Evolutionary conservation across 1,284 basidiomycete genomes (phyloP).

Genomic region (Heterobasidion irregulare): DNA sequence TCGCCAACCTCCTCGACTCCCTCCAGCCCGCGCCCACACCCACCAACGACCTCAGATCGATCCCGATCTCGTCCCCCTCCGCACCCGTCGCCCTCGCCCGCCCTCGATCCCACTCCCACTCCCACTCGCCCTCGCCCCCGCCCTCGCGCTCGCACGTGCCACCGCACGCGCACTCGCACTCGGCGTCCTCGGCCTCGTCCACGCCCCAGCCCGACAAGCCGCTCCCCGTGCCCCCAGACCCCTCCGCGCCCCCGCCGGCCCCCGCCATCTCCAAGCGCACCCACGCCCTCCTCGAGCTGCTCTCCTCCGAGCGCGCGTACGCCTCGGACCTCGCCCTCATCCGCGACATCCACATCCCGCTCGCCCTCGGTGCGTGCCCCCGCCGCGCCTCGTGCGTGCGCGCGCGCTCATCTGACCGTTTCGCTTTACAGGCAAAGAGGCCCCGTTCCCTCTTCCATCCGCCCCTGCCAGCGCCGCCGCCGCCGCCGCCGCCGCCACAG

Average conservation of each 20-base stretch:
- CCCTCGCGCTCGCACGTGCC: neutral
- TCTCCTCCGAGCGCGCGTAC: conserved; percentile 81
- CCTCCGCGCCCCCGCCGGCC: conserved; percentile 8
- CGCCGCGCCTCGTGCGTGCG: neutral
- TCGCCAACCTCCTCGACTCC: conserved; percentile 21
- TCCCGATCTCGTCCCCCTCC: neutral
- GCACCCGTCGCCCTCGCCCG: conserved; percentile 8
- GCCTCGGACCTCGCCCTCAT: conserved; percentile 84
- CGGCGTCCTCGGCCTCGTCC: conserved; percentile 1
- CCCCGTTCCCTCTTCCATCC: conserved; percentile 20
- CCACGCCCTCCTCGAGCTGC: conserved; percentile 78
- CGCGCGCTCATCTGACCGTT: neutral
- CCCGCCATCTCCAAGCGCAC: conserved; percentile 60
- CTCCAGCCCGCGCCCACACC: neutral
- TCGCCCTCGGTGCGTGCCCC: conserved; percentile 51
- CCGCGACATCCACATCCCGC: conserved; percentile 75
- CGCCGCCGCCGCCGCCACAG: conserved; percentile 14
- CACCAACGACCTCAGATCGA: neutral
- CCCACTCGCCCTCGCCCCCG: no score
- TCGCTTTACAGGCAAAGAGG: conserved; percentile 19
- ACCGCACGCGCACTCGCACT: no score
- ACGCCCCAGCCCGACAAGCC: conserved; percentile 23
- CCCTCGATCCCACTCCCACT: conserved; percentile 6
- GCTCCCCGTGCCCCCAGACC: conserved; percentile 21
- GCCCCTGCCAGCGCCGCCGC: conserved; percentile 27